Evolutionary conservation across 176 grass and related monocot genomes (phyloP).

Genomic region (Zea luxurians): DNA sequence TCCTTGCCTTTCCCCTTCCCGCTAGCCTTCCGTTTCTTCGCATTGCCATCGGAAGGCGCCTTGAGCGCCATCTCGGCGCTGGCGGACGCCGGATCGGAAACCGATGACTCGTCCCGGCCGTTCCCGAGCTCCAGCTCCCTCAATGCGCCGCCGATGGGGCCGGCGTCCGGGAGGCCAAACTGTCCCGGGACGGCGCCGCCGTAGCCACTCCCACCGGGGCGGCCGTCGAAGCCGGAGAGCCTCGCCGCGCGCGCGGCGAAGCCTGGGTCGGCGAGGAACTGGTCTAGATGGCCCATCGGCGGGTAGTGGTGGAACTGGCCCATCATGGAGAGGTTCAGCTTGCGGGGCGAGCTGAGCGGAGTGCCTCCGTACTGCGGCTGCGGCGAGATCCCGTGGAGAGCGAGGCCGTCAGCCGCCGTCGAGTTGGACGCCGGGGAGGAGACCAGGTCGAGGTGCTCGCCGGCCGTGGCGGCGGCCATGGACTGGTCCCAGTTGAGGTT

Average conservation of each 20-base stretch:
- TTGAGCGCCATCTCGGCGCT: conserved; percentile 48
- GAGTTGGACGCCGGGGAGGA: conserved; percentile 65
- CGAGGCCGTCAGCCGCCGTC: conserved; percentile 36
- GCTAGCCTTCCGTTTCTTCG: conserved; percentile 74
- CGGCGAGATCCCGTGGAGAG: conserved; percentile 67
- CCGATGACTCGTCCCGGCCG: conserved; percentile 70
- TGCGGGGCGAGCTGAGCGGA: conserved; percentile 64
- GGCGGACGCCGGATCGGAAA: conserved; percentile 78
- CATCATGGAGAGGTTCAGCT: conserved; percentile 45
- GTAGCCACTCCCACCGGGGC: conserved; percentile 35
- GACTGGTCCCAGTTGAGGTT: conserved; percentile 94
- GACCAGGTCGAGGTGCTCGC: conserved; percentile 55
- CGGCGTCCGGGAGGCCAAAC: conserved; percentile 51
- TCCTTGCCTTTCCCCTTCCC: conserved; percentile 88
- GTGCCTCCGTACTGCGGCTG: conserved; percentile 56
- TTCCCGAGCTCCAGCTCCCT: conserved; percentile 51
- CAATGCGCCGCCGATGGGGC: conserved; percentile 34
- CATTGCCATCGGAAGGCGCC: conserved; percentile 57
- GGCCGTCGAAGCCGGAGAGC: conserved; percentile 69
- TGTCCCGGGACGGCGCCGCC: conserved; percentile 37
- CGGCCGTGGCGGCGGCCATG: conserved; percentile 39
- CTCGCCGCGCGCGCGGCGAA: conserved; percentile 70
- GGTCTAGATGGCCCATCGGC: conserved; percentile 56
- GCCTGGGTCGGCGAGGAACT: conserved; percentile 66
- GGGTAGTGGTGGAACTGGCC: conserved; percentile 44